These are phyloP conservation scores for Neonectria hederae DNA, from an alignment of 2,329 filamentous ascomycete species.

Conservation along the genomic window DNA sequence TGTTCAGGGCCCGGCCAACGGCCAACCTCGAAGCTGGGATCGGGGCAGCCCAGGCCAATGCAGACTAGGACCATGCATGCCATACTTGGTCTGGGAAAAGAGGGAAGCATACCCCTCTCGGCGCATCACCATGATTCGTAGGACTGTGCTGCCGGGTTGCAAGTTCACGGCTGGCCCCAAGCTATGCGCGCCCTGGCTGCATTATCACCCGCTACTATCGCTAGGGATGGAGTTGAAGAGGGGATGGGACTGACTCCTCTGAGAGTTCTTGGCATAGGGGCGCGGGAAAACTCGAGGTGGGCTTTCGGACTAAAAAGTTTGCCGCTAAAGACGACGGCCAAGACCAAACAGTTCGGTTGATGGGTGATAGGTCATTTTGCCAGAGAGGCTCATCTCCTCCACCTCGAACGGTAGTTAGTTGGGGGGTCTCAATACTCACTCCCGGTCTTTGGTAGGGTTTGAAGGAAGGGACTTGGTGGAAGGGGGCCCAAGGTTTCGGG, in stretches of 20 bases:
- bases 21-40: conserved; percentile 18
- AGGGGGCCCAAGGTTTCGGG: conserved; percentile 18
- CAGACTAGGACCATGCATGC: conserved; percentile 26
- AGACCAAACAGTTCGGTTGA: conserved; percentile 31
- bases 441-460: background rate
- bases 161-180: conserved; percentile 22
- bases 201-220: conserved; percentile 12
- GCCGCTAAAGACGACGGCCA: conserved; percentile 29
- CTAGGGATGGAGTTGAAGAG: conserved; percentile 5
- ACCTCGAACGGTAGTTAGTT: background rate
- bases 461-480: background rate
- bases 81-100: conserved; percentile 24
- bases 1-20: conserved; percentile 1
- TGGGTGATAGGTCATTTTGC: conserved; percentile 30
- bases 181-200: conserved; percentile 16
- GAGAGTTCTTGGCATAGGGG: conserved; percentile 18
- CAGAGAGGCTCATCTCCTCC: background rate
- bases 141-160: conserved; percentile 4
- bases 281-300: background rate
- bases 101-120: conserved; percentile 19
- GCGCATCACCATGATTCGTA: conserved; percentile 18
- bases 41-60: conserved; percentile 17
- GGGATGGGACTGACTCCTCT: conserved; percentile 10
- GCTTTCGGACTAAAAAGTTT: conserved; percentile 25
- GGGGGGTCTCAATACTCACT: background rate